These are phyloP conservation scores for Russula sp. DNA, from an alignment of 768 basidiomycete species.

Conservation along the genomic window DNA sequence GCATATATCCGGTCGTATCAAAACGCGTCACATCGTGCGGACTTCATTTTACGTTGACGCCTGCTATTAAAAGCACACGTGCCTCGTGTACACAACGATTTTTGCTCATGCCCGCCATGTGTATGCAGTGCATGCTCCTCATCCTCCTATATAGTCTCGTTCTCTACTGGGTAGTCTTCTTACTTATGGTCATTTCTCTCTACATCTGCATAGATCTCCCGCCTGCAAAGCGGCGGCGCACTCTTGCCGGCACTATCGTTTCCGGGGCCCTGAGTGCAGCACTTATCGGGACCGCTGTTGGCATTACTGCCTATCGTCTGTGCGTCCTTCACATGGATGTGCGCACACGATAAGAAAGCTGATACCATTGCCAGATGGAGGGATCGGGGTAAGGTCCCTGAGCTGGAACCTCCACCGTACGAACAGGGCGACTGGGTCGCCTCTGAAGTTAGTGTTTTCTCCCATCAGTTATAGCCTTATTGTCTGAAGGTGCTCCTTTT, in stretches of 20 bases:
- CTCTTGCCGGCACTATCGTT: slow-evolving; percentile 76
- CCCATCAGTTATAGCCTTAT: background rate
- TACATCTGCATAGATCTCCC: slow-evolving; percentile 53
- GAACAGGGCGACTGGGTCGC: slow-evolving; percentile 52
- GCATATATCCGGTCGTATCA: background rate
- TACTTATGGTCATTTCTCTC: slow-evolving; percentile 29
- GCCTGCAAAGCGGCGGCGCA: slow-evolving; percentile 73
- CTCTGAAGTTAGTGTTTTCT: slow-evolving; percentile 6
- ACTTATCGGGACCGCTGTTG: slow-evolving; percentile 81
- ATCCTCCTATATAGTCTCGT: slow-evolving; percentile 40
- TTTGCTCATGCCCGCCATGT: slow-evolving; percentile 21
- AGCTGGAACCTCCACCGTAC: slow-evolving; percentile 47
- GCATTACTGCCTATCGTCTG: slow-evolving; percentile 82
- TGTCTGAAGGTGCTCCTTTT: background rate
- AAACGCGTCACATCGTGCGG: slow-evolving; percentile 1
- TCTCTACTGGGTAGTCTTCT: slow-evolving; percentile 20
- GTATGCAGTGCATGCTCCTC: slow-evolving; percentile 30
- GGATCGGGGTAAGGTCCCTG: slow-evolving; percentile 58
- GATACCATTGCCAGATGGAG: slow-evolving; percentile 51
- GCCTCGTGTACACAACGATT: slow-evolving; percentile 15
- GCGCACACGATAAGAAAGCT: background rate
- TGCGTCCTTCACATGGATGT: slow-evolving; percentile 37
- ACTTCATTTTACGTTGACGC: background rate
- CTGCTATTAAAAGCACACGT: slow-evolving; percentile 14
- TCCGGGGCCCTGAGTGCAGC: slow-evolving; percentile 82